Percentiles rank a stretch among this genome's conserved stretches.
These are phyloP conservation scores for Phytophthora podocarpi DNA, from an alignment of 352 stramenopile species.

Conservation along the genomic window DNA sequence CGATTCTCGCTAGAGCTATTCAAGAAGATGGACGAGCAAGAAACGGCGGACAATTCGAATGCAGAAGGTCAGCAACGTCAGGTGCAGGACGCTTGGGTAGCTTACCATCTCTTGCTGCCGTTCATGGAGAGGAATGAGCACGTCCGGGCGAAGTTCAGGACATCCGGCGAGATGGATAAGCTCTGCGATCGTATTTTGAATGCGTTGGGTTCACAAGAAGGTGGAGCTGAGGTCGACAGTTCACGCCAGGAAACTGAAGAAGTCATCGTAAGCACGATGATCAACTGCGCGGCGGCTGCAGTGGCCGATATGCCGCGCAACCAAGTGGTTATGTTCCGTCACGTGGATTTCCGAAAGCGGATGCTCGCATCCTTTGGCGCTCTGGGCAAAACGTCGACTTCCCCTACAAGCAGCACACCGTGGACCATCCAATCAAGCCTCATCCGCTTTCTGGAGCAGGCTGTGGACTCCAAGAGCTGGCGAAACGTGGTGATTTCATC, in stretches of 20 bases:
- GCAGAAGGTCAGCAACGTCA: neutral
- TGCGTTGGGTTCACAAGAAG: constrained; percentile 5
- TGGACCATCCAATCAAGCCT: constrained; percentile 39
- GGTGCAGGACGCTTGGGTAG: constrained; percentile 37
- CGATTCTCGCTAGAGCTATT: constrained; percentile 53
- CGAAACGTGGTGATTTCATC: constrained; percentile 39
- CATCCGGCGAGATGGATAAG: constrained; percentile 54
- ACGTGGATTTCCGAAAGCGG: constrained; percentile 37
- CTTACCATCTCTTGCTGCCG: constrained; percentile 55
- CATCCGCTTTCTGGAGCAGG: constrained; percentile 49
- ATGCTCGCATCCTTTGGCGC: constrained; percentile 22
- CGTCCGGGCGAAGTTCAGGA: constrained; percentile 56
- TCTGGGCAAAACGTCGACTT: neutral
- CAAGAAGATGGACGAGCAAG: constrained; percentile 45
- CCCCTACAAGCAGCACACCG: neutral
- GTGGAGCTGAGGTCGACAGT: neutral
- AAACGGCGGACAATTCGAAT: neutral
- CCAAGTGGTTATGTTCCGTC: constrained; percentile 59
- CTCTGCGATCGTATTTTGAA: constrained; percentile 43
- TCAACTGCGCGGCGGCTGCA: constrained; percentile 47
- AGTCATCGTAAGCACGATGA: constrained; percentile 43
- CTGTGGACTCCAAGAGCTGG: constrained; percentile 66
- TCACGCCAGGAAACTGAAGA: constrained; percentile 12
- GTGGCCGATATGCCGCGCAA: constrained; percentile 51
- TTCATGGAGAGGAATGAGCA: constrained; percentile 58